Evolutionary conservation across 352 stramenopile species (phyloP), one percentile per base, ranked within the genome.

Genomic region (Phytophthora aleatoria): DNA sequence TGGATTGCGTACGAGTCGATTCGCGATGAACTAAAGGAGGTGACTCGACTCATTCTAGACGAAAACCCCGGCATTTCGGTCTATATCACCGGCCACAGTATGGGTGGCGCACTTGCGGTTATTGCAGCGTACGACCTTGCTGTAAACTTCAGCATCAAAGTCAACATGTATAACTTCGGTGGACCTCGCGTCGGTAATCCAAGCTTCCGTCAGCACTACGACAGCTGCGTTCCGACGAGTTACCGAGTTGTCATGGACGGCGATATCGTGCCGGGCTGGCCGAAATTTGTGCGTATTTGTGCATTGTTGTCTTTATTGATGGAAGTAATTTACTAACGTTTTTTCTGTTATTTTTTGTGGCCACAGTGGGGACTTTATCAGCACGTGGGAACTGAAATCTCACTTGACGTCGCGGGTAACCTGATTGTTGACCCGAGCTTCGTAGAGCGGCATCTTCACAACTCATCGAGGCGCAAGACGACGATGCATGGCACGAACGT

Each of bases 61-160:
- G 87, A 95, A 67, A 85, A 95, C 27, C 85, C 87, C 2, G 83
- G 86, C n/a, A 74, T 92, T n/a, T 87, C 75, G 5, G 78, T 98
- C 8, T 98, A 96, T 64, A 69, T 98, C 10, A 97, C 91, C 10
- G 95, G 95, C 0, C 94, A 98, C 71, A 96, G 84, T 49, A 89
- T 98, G 65, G 95, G 95, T 20, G 95, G 90, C 10, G 89, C 91
- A 4, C 72, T 98, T 26, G 91, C 95, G 0, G 87, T 96, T 12
- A 69, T 98, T 15, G 88, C 84, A 28, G 89, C 87, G 3, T 95
- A 95, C 61, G 89, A 96, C 58, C 71, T 94, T 15, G 85, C 85
- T 2, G 81, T 91, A 50, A 92, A 92, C 67, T 92, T 93, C 61
- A 92, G 68, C 64, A 92, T 93, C 73, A 80, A 86, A 64, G 80